Conservation (phyloP, 352 stramenopile species). For the Phytophthora cryptogea region DNA sequence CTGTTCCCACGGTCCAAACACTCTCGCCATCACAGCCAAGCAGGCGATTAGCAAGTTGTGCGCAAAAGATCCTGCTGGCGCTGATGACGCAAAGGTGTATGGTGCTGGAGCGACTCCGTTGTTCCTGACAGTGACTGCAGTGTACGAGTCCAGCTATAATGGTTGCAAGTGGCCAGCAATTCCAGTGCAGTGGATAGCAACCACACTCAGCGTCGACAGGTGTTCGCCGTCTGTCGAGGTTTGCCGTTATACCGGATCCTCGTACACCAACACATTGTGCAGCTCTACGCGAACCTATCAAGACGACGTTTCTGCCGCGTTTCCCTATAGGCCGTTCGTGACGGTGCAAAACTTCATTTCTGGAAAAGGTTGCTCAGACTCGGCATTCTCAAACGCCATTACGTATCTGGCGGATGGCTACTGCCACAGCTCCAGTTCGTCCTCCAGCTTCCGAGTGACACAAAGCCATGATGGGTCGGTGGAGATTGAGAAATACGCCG, state of each 20-base stretch:
- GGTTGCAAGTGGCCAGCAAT: neutral
- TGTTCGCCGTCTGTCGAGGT: conserved; percentile 4
- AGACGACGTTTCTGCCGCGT: conserved; percentile 2
- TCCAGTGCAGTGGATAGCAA: conserved; percentile 8
- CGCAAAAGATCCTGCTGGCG: neutral
- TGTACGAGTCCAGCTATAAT: neutral
- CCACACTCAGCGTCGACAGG: neutral
- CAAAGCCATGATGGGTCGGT: neutral
- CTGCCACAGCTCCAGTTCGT: conserved; percentile 4
- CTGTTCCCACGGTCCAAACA: neutral
- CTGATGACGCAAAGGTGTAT: conserved; percentile 8
- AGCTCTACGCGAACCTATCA: conserved; percentile 8
- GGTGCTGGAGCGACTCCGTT: conserved; percentile 9
- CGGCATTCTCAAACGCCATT: conserved; percentile 6
- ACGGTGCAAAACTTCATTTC: conserved; percentile 12
- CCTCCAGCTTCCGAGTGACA: conserved; percentile 5
- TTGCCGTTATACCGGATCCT: conserved; percentile 8
- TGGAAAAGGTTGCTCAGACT: conserved; percentile 4
- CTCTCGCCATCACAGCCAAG: neutral
- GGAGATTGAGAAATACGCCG: conserved; percentile 3
- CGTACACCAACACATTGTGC: conserved; percentile 2
- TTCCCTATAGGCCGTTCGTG: conserved; percentile 1
- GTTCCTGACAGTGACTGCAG: conserved; percentile 3
- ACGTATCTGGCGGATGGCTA: conserved; percentile 3
- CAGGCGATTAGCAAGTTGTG: conserved; percentile 10